Conservation (phyloP, 768 basidiomycete genomes). For the Gloeopeniophorella convolvens region DNA sequence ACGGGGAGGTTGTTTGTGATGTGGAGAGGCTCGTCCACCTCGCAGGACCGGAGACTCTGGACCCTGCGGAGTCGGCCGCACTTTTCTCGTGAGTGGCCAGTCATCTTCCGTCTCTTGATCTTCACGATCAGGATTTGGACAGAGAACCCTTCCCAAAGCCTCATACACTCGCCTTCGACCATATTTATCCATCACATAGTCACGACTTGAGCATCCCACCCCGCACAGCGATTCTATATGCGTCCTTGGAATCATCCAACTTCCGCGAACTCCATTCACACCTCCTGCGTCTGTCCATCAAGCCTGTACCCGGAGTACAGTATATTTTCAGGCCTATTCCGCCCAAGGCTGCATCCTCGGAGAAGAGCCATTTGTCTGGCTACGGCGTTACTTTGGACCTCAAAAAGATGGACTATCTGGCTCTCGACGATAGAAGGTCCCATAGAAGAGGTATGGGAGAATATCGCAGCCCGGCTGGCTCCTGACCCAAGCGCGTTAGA, state of each 20-base stretch:
- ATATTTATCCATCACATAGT: slow-evolving; percentile 50
- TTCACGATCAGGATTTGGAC: neutral
- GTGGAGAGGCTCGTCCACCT: slow-evolving; percentile 50
- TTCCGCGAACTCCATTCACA: slow-evolving; percentile 67
- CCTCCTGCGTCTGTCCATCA: slow-evolving; percentile 45
- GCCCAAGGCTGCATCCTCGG: slow-evolving; percentile 25
- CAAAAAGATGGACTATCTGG: slow-evolving; percentile 97
- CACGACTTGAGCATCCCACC: slow-evolving; percentile 41
- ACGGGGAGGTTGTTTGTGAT: slow-evolving; percentile 67
- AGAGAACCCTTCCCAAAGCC: slow-evolving; percentile 35
- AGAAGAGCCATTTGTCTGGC: slow-evolving; percentile 58
- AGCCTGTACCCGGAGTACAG: slow-evolving; percentile 44
- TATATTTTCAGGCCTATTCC: slow-evolving; percentile 74
- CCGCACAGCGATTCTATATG: slow-evolving; percentile 75
- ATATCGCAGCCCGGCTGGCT: neutral
- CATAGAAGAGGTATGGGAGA: slow-evolving; percentile 23
- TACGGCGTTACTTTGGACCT: slow-evolving; percentile 90
- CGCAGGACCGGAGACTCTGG: slow-evolving; percentile 44
- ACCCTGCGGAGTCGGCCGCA: slow-evolving; percentile 28
- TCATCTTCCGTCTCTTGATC: neutral
- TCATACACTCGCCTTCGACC: slow-evolving; percentile 68
- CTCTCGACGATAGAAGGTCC: slow-evolving; percentile 74
- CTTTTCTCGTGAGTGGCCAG: slow-evolving; percentile 26
- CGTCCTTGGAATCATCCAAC: slow-evolving; percentile 52
- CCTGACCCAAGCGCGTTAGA: neutral